Conservation (phyloP, 352 stramenopile species). For the Elongisporangium anandrum region DNA sequence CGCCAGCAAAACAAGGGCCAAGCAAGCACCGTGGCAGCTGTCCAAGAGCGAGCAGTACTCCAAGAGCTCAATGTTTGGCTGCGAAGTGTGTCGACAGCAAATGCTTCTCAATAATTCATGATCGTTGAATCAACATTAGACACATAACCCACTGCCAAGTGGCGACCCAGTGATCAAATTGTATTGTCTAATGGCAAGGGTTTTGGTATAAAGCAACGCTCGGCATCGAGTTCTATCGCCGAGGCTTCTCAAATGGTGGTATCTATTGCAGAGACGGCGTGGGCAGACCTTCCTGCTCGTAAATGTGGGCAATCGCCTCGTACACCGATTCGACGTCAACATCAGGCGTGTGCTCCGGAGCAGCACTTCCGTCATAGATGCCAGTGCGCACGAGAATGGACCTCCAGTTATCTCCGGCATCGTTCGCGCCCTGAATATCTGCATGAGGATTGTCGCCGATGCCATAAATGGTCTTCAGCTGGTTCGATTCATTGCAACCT, state of each 20-base stretch:
- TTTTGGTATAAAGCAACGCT: constrained; percentile 1
- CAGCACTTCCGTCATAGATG: constrained; percentile 66
- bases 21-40: constrained; percentile 16
- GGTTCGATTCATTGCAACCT: constrained; percentile 21
- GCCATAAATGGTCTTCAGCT: constrained; percentile 74
- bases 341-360: constrained; percentile 62
- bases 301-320: constrained; percentile 79
- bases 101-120: constrained; percentile 1
- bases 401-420: constrained; percentile 73
- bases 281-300: constrained; percentile 48
- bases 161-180: neutral
- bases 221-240: constrained; percentile 17
- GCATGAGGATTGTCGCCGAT: constrained; percentile 87
- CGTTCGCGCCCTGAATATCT: constrained; percentile 87
- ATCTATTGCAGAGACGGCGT: constrained; percentile 27
- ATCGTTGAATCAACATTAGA: neutral
- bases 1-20: constrained; percentile 5
- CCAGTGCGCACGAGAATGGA: constrained; percentile 86
- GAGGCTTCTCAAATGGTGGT: neutral
- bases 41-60: constrained; percentile 74
- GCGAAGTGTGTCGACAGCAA: constrained; percentile 34
- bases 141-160: neutral
- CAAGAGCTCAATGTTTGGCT: constrained; percentile 81
- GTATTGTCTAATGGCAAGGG: constrained; percentile 8
- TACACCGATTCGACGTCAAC: constrained; percentile 56